Evolutionary conservation across 441 rosid species (phyloP).

Genomic region (Erodium chrysanthum): DNA sequence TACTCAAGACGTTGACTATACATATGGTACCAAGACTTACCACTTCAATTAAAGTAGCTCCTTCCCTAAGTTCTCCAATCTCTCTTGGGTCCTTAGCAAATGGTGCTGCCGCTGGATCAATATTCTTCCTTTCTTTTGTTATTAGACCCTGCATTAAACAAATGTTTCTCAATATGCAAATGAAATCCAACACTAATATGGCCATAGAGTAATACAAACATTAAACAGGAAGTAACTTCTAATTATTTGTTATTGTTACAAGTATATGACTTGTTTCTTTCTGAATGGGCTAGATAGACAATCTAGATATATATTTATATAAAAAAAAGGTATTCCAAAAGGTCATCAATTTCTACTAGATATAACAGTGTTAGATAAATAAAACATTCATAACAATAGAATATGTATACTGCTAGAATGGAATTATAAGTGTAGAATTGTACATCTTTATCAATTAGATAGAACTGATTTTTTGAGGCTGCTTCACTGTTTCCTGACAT

Average conservation of each 20-base stretch:
- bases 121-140: constrained; percentile 70
- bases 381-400: not conserved
- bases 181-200: constrained; percentile 4
- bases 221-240: not conserved
- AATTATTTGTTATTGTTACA: not conserved
- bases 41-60: constrained; percentile 81
- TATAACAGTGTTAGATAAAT: not conserved
- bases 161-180: constrained; percentile 8
- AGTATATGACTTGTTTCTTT: not conserved
- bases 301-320: not conserved
- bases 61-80: constrained; percentile 59
- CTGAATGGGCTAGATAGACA: not conserved
- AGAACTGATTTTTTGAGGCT: constrained; percentile 48
- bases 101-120: constrained; percentile 75
- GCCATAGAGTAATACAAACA: not conserved
- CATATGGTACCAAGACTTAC: constrained; percentile 34
- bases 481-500: constrained; percentile 57
- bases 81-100: constrained; percentile 72
- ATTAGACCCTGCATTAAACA: constrained; percentile 62
- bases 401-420: not conserved
- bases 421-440: constrained; percentile 17
- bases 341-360: not conserved
- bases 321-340: not conserved
- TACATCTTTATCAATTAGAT: constrained; percentile 86
- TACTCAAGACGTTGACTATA: constrained; percentile 10